Percentiles rank a stretch among this genome's conserved stretches.
These are phyloP conservation scores for Serendipita indica DNA, from an alignment of 768 basidiomycete species.

Conservation along the genomic window DNA sequence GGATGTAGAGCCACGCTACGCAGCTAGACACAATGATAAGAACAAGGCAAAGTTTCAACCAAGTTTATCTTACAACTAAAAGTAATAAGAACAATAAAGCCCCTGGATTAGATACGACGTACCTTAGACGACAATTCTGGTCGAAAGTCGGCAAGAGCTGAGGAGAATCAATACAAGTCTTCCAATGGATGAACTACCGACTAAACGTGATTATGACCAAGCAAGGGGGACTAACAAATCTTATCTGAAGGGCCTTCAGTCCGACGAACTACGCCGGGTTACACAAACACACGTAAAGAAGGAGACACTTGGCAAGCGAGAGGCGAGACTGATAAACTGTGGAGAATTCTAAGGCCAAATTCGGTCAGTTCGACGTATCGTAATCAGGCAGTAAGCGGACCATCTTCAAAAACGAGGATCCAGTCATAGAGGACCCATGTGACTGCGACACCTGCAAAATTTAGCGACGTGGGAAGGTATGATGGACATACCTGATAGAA, in stretches of 20 bases:
- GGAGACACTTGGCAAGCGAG: not conserved
- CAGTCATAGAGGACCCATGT: constrained; percentile 5
- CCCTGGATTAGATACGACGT: not conserved
- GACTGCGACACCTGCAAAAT: not conserved
- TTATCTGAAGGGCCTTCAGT: not conserved
- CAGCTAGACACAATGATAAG: not conserved
- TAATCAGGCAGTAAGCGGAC: too few species aligned
- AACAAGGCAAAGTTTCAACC: too few species aligned
- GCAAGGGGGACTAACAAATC: not conserved
- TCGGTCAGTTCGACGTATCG: too few species aligned
- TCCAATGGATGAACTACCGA: not conserved
- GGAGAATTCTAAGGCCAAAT: too few species aligned
- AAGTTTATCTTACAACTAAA: not conserved
- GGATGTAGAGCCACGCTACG: not conserved
- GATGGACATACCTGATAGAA: not conserved
- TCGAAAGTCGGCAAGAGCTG: not conserved
- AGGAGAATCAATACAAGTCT: too few species aligned
- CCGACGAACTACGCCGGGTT: not conserved
- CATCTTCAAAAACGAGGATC: not conserved
- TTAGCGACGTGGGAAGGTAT: constrained; percentile 38
- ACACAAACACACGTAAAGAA: not conserved
- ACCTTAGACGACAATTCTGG: not conserved
- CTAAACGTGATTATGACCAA: not conserved
- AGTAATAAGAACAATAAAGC: not conserved
- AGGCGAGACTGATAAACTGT: not conserved